Conservation (phyloP, 164 flowering plant genomes). For the Liriodendron chinense region DNA sequence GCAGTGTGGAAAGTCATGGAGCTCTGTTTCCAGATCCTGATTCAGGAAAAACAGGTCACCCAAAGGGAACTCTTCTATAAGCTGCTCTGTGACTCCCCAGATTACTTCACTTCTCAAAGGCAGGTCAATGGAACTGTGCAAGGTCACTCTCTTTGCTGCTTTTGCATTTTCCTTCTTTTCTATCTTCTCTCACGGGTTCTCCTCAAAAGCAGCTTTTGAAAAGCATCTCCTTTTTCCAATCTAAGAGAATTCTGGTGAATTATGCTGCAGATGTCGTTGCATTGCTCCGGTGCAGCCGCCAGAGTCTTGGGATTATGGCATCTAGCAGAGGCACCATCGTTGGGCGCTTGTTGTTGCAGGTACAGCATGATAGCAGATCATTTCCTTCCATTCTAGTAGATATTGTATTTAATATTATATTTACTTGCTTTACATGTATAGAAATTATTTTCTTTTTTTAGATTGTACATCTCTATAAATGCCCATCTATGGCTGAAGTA, state of each 20-base stretch:
- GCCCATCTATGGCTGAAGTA: no score
- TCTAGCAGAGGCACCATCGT: constrained; percentile 83
- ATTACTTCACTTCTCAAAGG: constrained; percentile 63
- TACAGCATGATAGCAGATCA: no score
- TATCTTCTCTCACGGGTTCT: neutral
- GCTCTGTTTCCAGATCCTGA: constrained; percentile 62
- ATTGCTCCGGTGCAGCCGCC: constrained; percentile 82
- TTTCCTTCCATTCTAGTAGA: neutral
- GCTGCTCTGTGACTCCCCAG: constrained; percentile 75
- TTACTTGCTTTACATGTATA: no score
- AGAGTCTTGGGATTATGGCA: constrained; percentile 96
- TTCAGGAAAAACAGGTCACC: constrained; percentile 74
- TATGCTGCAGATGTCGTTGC: constrained; percentile 74
- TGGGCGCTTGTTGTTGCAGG: constrained; percentile 82
- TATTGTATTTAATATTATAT: no score
- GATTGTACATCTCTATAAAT: no score
- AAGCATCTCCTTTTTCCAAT: neutral
- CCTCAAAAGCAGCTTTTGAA: neutral
- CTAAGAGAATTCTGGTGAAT: neutral
- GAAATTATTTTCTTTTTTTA: no score
- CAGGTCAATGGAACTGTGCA: constrained; percentile 82
- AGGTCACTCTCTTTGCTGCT: constrained; percentile 40
- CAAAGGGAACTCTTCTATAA: constrained; percentile 93
- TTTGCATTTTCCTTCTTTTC: neutral
- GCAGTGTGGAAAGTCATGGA: constrained; percentile 97